Evolutionary conservation across 176 grass and related monocot species (phyloP), one percentile per base, ranked within the genome.

Genomic region (Dactylis glomerata): DNA sequence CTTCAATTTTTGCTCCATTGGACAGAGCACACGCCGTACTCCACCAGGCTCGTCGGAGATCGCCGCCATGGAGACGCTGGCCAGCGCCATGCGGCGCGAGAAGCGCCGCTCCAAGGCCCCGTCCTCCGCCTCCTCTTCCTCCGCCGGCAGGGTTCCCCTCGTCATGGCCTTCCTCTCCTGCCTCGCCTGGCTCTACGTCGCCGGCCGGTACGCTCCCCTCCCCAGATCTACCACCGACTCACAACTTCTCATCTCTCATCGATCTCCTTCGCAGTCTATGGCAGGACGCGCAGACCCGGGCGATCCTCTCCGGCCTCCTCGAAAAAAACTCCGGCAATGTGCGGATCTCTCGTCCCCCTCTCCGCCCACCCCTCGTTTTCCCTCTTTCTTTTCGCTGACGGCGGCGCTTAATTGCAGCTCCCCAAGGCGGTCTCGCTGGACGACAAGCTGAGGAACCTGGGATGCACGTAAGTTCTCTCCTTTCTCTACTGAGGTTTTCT

Each of bases 181-280:
- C 84, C 90, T 99, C 55, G 96, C 96, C 33, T 99, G 96, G 93
- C 91, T 99, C 79, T 99, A 99, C 80, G 71, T 99, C 77, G 96
- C 96, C 38, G 96, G 96, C 44, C 81, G 93, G 91, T 96, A 73
- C 64, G 87, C 54, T 13, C 20, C 15, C 6, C 28, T 31, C 61
- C 76, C 74, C 61, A 82, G 77, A 90, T 85, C 83, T 45, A 28
- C 42, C 31, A 15, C 24, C 32, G 6, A 7, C 30, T 78, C 41
- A 3, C 6, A 8, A 14, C 5, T 14, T 13, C 70, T 81, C 69
- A 84, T 26, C 13, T 6, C 45, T 68, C 38, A 6, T 46, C 74
- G 13, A 19, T 56, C n/a, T 73, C 28, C 28, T 14, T 58, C 76
- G 69, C 81, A 98, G 96, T 73, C 83, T 99, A 86, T 99, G 96